Base-by-base conservation (phyloP, 192 early-diverging fungal genomes). In the Gigaspora rosea region DNA sequence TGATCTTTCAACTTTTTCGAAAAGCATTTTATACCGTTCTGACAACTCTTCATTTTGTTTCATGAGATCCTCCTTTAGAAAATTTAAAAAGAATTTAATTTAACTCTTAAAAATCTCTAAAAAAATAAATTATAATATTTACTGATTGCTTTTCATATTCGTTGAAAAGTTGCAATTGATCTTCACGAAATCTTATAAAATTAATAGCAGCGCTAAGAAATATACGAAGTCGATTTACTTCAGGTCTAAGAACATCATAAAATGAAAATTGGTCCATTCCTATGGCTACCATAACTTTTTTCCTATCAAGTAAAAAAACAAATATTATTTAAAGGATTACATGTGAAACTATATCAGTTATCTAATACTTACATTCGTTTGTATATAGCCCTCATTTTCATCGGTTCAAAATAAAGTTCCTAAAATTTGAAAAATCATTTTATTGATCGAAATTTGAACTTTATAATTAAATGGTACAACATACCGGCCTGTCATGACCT, bases 161-260 rank as follows among this genome's bases (percentile, higher is more conserved):
- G 20, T 32, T 15, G 11, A 71, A 56, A 16, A 71, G 16, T 2
- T 54, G 73, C 11, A 63, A 49, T 3, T 59, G 84, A 75, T 95
- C 91, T 68, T 95, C 94, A 22, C 94, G 84, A 78, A 97, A 97
- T 84, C 94, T 96, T 66, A 90, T 91, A 87, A 94, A 97, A 79
- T 97, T 97, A 78, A 95, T 94, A 32, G 95, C 83, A 8, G 88
- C 92, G 80, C 91, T 93, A 11, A 97, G 84, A n/a, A 94, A 87
- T n/a, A 86, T 82, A 0, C 90, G 80, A 36, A 94, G 82, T 6
- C 90, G 86, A 0, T 78, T 82, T 0, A 90, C 85, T 78, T 94
- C 92, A 0, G 95, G 95, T n/a, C 88, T 90, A 20, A 94, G 82
- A 65, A 97, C 79, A 77, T 97, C 95, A 49, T 89, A 83, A 15